Conservation (phyloP, 179 eudicot species). For the Dionaea muscipula region DNA sequence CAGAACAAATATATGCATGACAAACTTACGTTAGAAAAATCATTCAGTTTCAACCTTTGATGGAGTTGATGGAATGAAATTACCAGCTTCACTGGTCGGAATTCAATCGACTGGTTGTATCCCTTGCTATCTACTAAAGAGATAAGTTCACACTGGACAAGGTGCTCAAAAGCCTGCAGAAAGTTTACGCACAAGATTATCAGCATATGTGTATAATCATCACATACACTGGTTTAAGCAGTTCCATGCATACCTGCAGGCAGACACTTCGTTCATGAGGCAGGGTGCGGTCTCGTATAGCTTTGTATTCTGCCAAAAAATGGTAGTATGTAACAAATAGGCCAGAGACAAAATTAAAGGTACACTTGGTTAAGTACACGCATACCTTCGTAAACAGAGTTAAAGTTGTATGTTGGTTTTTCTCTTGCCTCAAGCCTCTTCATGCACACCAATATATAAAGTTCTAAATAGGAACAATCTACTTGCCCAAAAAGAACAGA, state of each 20-base stretch:
- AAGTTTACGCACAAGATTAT: conserved; percentile 9
- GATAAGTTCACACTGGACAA: conserved; percentile 53
- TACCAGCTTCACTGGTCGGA: conserved; percentile 72
- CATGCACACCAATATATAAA: conserved; percentile 79
- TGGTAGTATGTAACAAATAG: background rate
- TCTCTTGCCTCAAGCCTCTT: conserved; percentile 82
- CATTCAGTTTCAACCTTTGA: conserved; percentile 55
- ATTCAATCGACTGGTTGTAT: conserved; percentile 57
- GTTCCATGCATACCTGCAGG: conserved; percentile 47
- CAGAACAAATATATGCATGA: background rate
- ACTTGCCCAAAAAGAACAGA: conserved; percentile 7
- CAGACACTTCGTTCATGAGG: conserved; percentile 61
- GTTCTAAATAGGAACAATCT: conserved; percentile 81
- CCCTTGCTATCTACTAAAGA: conserved; percentile 58
- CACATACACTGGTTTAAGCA: background rate
- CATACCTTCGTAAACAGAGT: conserved; percentile 77
- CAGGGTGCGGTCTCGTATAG: conserved; percentile 58
- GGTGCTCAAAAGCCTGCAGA: conserved; percentile 85
- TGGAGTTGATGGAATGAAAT: conserved; percentile 53
- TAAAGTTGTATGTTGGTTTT: conserved; percentile 64
- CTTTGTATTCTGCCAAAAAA: conserved; percentile 60
- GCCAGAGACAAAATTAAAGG: background rate
- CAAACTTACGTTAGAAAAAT: conserved; percentile 63
- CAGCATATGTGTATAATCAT: conserved; percentile 1
- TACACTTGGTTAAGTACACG: background rate